Evolutionary conservation across 2,329 filamentous ascomycete genomes (phyloP).

Genomic region (Teratosphaeria destructans): DNA sequence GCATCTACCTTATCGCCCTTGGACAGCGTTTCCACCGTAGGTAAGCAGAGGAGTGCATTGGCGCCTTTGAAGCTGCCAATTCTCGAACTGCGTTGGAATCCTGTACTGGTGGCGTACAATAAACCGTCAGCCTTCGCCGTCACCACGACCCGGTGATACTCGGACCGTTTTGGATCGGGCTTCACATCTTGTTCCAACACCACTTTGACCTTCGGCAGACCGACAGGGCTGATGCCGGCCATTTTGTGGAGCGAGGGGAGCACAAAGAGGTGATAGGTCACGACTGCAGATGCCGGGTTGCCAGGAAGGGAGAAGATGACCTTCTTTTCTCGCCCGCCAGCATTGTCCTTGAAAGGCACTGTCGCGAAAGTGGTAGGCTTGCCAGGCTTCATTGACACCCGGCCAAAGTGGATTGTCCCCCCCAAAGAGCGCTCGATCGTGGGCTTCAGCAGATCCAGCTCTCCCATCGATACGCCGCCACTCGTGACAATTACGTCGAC

Average conservation of each 20-base stretch:
- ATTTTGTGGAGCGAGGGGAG: slow-evolving; percentile 73
- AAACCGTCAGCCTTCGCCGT: slow-evolving; percentile 52
- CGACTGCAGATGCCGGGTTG: slow-evolving; percentile 85
- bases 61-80: slow-evolving; percentile 83
- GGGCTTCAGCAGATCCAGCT: slow-evolving; percentile 90
- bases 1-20: slow-evolving; percentile 67
- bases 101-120: slow-evolving; percentile 70
- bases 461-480: slow-evolving; percentile 94
- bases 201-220: slow-evolving; percentile 64
- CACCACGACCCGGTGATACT: slow-evolving; percentile 83
- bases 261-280: slow-evolving; percentile 90
- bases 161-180: slow-evolving; percentile 64
- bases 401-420: slow-evolving; percentile 90
- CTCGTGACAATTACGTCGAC: slow-evolving; percentile 83
- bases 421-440: slow-evolving; percentile 84
- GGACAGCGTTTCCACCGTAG: slow-evolving; percentile 50
- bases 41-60: slow-evolving; percentile 74
- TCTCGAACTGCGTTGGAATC: slow-evolving; percentile 77
- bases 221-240: slow-evolving; percentile 55
- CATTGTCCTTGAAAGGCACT: slow-evolving; percentile 50
- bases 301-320: slow-evolving; percentile 84
- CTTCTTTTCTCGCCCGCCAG: slow-evolving; percentile 51
- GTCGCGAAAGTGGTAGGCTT: slow-evolving; percentile 97
- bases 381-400: slow-evolving; percentile 94
- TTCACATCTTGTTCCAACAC: slow-evolving; percentile 60